Evolutionary conservation across 148 eudicot genomes (phyloP).

Genomic region (Amaranthus palmeri): DNA sequence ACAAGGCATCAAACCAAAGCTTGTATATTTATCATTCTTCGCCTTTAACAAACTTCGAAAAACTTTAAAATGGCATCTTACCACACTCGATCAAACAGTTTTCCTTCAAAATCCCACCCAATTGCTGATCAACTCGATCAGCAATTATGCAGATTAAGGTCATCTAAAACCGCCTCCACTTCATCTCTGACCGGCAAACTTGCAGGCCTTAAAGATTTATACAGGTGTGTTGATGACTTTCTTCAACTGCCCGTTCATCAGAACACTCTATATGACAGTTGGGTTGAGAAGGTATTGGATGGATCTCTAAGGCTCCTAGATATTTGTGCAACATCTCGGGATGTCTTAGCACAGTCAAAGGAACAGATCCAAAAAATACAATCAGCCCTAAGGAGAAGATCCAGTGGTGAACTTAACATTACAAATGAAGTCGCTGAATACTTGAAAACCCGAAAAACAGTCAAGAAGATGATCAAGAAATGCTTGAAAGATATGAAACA

Average conservation of each 20-base stretch:
- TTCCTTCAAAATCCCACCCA: constrained; percentile 11
- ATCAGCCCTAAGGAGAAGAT: constrained; percentile 27
- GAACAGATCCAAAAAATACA: constrained; percentile 24
- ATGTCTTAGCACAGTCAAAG: constrained; percentile 24
- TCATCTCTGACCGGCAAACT: constrained; percentile 22
- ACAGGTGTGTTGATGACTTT: constrained; percentile 22
- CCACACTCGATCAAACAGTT: constrained; percentile 8
- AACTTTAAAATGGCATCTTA: neutral
- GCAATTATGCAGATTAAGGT: constrained; percentile 24
- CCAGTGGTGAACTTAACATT: constrained; percentile 16
- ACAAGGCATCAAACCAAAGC: constrained; percentile 5
- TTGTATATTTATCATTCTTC: neutral
- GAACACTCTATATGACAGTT: neutral
- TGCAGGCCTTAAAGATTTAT: constrained; percentile 16
- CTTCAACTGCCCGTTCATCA: constrained; percentile 17
- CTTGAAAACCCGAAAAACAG: constrained; percentile 20
- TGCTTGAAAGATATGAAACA: constrained; percentile 26
- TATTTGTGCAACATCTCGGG: constrained; percentile 24
- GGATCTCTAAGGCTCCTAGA: constrained; percentile 36
- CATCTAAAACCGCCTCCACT: constrained; percentile 21
- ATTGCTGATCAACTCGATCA: constrained; percentile 13
- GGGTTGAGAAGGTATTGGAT: constrained; percentile 23
- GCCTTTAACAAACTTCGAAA: neutral
- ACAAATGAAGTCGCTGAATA: constrained; percentile 14
- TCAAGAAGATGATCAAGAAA: constrained; percentile 20